These are phyloP conservation scores for Cladosporium cucumerinum DNA, from an alignment of 2,329 filamentous ascomycete genomes.

Conservation along the genomic window DNA sequence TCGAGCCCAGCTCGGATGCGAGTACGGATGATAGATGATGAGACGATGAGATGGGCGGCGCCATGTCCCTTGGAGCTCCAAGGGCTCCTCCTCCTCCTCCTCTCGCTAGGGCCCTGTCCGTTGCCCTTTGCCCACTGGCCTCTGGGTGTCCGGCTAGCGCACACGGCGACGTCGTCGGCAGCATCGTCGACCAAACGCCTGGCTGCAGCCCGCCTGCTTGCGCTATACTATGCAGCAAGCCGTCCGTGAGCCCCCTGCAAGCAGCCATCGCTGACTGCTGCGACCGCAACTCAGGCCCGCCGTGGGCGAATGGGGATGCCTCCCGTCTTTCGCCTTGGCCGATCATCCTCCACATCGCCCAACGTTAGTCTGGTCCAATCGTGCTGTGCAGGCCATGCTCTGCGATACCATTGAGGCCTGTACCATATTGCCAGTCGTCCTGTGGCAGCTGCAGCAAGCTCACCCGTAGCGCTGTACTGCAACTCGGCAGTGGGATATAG, in stretches of 20 bases:
- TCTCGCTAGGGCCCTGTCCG: not conserved
- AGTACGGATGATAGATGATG: not conserved
- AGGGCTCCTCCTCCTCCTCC: not conserved
- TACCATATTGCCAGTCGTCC: not conserved
- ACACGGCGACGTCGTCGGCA: conserved; percentile 4
- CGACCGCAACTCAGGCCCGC: conserved; percentile 13
- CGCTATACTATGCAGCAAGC: conserved; percentile 3
- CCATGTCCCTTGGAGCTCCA: not conserved
- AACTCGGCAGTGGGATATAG: not conserved
- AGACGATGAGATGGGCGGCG: not conserved
- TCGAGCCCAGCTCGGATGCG: not conserved
- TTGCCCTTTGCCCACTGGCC: not conserved
- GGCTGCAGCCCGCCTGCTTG: not conserved
- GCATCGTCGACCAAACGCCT: conserved; percentile 6
- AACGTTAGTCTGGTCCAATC: conserved; percentile 15
- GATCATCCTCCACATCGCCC: conserved; percentile 11
- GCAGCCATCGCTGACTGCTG: not conserved
- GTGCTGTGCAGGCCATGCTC: conserved; percentile 7
- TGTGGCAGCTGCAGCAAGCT: conserved; percentile 5
- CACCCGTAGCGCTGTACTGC: not conserved
- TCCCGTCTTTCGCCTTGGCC: conserved; percentile 2
- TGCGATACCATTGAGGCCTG: conserved; percentile 13
- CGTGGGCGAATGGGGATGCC: conserved; percentile 13
- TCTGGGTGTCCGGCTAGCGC: not conserved
- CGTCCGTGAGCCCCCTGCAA: conserved; percentile 10